Evolutionary conservation across 371 early-diverging fungal genomes (phyloP), one percentile per base, ranked within the genome.

Genomic region (Mycotypha africana): DNA sequence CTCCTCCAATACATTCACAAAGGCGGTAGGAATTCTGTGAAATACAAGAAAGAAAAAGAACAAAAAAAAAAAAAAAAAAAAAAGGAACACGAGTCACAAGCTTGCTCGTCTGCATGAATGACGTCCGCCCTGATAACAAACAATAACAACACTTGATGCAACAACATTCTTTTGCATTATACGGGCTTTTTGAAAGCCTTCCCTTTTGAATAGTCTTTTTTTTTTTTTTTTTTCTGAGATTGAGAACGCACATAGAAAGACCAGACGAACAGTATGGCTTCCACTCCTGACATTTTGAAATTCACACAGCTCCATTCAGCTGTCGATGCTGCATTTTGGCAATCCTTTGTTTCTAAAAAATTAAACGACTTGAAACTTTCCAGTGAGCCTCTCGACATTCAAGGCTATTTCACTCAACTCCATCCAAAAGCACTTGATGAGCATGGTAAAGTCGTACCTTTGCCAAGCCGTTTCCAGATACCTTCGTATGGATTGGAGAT

Each of bases 251-350:
- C 49, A 51, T 28, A 12, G 30, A 12, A 28, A 12, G 12, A n/a
- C n/a, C n/a, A n/a, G n/a, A n/a, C n/a, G 11, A 28, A 28, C 11
- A 28, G 28, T 28, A 28, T 28, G 11, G 11, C 11, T 5, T 28
- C 28, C 34, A 33, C 9, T 5, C 7, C 34, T 24, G n/a, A n/a
- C n/a, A 62, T 86, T 22, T 70, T 95, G 10, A 92, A 89, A 61
- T 95, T 92, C 58, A 81, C 86, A 40, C 79, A 89, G 6, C 88
- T 91, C 58, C 62, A 68, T 21, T 90, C 91, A 23, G 85, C 87
- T 11, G 90, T 93, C 1, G 92, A 91, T 51, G 84, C 92, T 3
- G 76, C 91, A 25, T 95, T 95, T 57, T 95, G 96, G 96, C 86
- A 89, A 47, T 60, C 80, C 5, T 70, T 95, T 6, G 78, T 84